Percentiles rank a stretch among this genome's conserved stretches.
These are phyloP conservation scores for Delitschia confertaspora DNA, from an alignment of 495 filamentous ascomycete species.

Conservation along the genomic window DNA sequence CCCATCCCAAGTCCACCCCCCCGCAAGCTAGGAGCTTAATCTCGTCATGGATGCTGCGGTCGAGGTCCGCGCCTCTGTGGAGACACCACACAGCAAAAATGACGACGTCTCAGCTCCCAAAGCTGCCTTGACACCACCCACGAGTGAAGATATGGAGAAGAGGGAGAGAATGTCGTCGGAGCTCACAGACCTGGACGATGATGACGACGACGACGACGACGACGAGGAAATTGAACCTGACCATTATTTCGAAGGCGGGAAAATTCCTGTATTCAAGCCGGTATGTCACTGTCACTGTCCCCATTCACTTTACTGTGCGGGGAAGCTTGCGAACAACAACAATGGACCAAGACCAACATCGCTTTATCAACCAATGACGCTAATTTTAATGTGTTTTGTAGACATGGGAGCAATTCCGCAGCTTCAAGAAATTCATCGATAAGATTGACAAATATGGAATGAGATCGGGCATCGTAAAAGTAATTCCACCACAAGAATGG, in stretches of 20 bases:
- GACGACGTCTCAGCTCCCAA: slow-evolving; percentile 14
- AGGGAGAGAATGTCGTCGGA: slow-evolving; percentile 31
- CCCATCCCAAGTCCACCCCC: slow-evolving; percentile 8
- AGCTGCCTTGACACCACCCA: slow-evolving; percentile 37
- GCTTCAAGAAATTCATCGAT: slow-evolving; percentile 79
- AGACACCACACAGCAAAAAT: slow-evolving; percentile 13
- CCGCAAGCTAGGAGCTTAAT: background rate
- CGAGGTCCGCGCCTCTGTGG: slow-evolving; percentile 22
- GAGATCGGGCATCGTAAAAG: slow-evolving; percentile 92
- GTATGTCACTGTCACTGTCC: slow-evolving; percentile 41
- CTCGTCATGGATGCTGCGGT: slow-evolving; percentile 16
- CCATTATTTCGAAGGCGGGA: slow-evolving; percentile 76
- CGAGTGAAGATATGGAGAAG: slow-evolving; percentile 37
- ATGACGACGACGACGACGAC: slow-evolving; percentile 59
- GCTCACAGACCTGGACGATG: slow-evolving; percentile 37
- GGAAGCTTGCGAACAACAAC: background rate
- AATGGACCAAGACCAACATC: background rate
- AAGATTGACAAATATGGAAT: slow-evolving; percentile 92
- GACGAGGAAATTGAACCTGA: slow-evolving; percentile 67
- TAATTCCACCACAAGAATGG: slow-evolving; percentile 93
- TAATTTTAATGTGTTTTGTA: slow-evolving; percentile 29
- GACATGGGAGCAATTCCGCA: slow-evolving; percentile 86
- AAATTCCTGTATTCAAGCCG: slow-evolving; percentile 88
- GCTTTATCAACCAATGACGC: background rate
- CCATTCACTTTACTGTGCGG: slow-evolving; percentile 2